Percentiles rank a stretch among this genome's conserved stretches.
Conservation (phyloP, 768 basidiomycete genomes). For the Asterophora parasitica region DNA sequence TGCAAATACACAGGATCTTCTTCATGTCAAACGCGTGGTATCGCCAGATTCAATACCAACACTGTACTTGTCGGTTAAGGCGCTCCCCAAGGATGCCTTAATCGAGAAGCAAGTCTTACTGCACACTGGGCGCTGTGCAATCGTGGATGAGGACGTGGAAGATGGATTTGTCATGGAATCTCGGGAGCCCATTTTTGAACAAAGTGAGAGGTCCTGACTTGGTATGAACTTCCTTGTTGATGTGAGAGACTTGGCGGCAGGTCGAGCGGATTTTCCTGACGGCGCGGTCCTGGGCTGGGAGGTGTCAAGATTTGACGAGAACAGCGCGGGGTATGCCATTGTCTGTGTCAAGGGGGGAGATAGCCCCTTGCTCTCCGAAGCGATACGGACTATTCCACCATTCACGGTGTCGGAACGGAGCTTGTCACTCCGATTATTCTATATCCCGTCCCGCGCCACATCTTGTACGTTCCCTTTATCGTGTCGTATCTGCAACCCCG, state of each 20-base stretch:
- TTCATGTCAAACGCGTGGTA: conserved; percentile 35
- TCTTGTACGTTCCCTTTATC: conserved; percentile 24
- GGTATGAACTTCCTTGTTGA: neutral
- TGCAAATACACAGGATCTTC: conserved; percentile 32
- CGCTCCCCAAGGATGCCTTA: conserved; percentile 66
- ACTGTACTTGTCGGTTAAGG: conserved; percentile 57
- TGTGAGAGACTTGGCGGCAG: neutral
- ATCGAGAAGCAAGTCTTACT: conserved; percentile 74
- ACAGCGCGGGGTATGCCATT: conserved; percentile 36
- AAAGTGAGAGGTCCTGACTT: conserved; percentile 29
- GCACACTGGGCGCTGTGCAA: conserved; percentile 59
- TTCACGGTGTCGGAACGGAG: conserved; percentile 1
- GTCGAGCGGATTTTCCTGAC: conserved; percentile 4
- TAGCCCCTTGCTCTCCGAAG: conserved; percentile 13
- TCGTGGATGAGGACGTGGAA: conserved; percentile 45
- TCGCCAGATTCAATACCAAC: conserved; percentile 31
- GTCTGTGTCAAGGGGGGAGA: conserved; percentile 39
- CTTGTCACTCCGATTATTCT: conserved; percentile 46
- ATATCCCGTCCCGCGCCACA: conserved; percentile 24
- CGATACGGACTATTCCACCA: conserved; percentile 1
- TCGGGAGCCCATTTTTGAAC: conserved; percentile 31
- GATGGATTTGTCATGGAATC: conserved; percentile 28
- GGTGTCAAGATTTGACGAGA: conserved; percentile 39
- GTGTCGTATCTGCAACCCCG: neutral
- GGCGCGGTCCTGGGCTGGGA: conserved; percentile 38